A percentile compares a stretch with the other conserved stretches of the same genome.
phyloP scores from a whole-genome alignment of 2,329 filamentous ascomycete species.

The Pleoardoris graminearum region DNA sequence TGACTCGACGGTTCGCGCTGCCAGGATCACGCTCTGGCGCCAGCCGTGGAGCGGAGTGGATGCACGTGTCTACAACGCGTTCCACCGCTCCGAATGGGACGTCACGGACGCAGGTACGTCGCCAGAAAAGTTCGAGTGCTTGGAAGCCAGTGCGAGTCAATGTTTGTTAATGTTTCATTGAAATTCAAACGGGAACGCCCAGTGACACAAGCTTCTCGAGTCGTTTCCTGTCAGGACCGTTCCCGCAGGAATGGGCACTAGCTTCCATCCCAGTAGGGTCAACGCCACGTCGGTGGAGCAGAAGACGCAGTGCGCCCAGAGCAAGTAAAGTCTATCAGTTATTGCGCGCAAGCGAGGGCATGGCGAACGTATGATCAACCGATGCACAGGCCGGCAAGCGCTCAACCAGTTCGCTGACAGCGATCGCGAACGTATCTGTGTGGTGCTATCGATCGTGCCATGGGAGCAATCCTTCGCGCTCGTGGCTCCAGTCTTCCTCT shows the following conservation, averaged over 20 bases:
- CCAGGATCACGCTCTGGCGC: no score
- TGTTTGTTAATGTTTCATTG: background rate
- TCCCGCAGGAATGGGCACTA: background rate
- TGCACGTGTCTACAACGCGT: background rate
- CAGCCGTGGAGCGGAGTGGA: no score
- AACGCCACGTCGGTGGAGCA: background rate
- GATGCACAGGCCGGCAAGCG: no score
- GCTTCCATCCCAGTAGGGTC: background rate
- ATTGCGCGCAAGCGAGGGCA: no score
- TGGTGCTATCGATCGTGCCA: slow-evolving; percentile 13
- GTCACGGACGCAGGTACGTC: background rate
- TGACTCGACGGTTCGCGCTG: no score
- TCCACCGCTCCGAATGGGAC: background rate
- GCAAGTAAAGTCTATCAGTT: background rate
- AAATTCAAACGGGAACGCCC: background rate
- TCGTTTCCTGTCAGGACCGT: background rate
- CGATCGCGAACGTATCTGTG: background rate
- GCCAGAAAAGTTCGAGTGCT: background rate
- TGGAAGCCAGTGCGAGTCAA: background rate
- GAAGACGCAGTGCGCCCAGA: background rate
- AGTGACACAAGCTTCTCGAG: background rate
- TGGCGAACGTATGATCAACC: no score
- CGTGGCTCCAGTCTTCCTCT: slow-evolving; percentile 29
- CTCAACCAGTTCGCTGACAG: no score
- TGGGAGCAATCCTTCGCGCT: slow-evolving; percentile 29